Conservation (phyloP, 2,329 filamentous ascomycete genomes). For the Acephala macrosclerotiorum region DNA sequence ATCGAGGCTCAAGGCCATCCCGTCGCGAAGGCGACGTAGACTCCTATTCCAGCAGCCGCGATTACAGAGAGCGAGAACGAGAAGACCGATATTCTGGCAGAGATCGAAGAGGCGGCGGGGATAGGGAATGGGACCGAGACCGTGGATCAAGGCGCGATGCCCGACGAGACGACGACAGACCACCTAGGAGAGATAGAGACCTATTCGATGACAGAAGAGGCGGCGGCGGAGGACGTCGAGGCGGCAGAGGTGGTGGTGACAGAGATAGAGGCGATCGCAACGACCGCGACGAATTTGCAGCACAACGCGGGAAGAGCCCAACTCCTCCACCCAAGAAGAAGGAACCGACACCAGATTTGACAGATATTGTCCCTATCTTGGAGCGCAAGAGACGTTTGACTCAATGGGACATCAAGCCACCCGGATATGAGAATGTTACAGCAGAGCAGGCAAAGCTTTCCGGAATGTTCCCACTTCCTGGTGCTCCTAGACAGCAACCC, state of each 20-base stretch:
- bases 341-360: conserved; percentile 95
- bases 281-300: conserved; percentile 45
- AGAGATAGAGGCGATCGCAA: conserved; percentile 49
- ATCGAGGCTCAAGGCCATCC: conserved; percentile 67
- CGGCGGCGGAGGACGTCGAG: conserved; percentile 57
- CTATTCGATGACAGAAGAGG: conserved; percentile 67
- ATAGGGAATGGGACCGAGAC: conserved; percentile 82
- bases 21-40: conserved; percentile 81
- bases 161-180: conserved; percentile 68
- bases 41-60: conserved; percentile 90
- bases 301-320: conserved; percentile 65
- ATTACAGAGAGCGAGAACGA: conserved; percentile 90
- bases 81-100: conserved; percentile 88
- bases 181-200: conserved; percentile 63
- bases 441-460: conserved; percentile 98
- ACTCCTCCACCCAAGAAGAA: conserved; percentile 87
- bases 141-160: conserved; percentile 68
- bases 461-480: conserved; percentile 97
- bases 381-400: conserved; percentile 92
- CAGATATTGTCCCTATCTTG: conserved; percentile 80
- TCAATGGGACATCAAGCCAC: conserved; percentile 99
- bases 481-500: conserved; percentile 90
- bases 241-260: conserved; percentile 49
- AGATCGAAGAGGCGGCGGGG: conserved; percentile 65
- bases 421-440: conserved; percentile 97